Conservation (phyloP, 139 green algal genomes). For the Coelastrella sp. region DNA sequence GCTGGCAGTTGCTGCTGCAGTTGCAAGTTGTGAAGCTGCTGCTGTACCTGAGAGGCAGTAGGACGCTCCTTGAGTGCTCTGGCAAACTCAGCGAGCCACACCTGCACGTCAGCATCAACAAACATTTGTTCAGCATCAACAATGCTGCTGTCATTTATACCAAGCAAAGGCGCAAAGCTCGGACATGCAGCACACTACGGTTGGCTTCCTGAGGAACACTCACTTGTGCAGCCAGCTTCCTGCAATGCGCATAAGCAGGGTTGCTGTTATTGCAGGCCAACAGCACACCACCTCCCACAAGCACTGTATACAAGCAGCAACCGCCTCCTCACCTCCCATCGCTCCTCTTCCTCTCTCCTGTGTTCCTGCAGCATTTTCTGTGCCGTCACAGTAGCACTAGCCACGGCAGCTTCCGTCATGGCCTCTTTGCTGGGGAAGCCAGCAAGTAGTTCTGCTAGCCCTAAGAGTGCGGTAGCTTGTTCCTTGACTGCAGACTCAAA, state of each 20-base stretch:
- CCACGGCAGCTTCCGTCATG: conserved; percentile 11
- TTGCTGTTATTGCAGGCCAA: neutral
- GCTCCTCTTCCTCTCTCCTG: conserved; percentile 23
- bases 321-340: conserved; percentile 29
- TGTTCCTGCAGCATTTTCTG: conserved; percentile 8
- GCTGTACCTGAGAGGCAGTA: conserved; percentile 13
- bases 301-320: neutral
- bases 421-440: conserved; percentile 16
- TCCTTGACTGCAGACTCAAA: neutral
- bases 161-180: too few relatives aligned
- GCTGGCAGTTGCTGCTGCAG: neutral
- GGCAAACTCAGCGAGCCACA: conserved; percentile 32
- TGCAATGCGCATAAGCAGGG: too few relatives aligned
- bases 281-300: neutral
- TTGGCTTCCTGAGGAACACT: too few relatives aligned
- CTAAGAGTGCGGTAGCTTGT: neutral
- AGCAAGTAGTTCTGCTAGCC: neutral
- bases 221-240: too few relatives aligned
- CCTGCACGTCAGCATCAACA: neutral
- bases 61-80: conserved; percentile 4
- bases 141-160: neutral
- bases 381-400: neutral
- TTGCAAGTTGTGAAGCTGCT: conserved; percentile 5
- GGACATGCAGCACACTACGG: too few relatives aligned
- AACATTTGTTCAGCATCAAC: neutral